Conservation (phyloP, 495 filamentous ascomycete genomes). For the Tuber aestivum region DNA sequence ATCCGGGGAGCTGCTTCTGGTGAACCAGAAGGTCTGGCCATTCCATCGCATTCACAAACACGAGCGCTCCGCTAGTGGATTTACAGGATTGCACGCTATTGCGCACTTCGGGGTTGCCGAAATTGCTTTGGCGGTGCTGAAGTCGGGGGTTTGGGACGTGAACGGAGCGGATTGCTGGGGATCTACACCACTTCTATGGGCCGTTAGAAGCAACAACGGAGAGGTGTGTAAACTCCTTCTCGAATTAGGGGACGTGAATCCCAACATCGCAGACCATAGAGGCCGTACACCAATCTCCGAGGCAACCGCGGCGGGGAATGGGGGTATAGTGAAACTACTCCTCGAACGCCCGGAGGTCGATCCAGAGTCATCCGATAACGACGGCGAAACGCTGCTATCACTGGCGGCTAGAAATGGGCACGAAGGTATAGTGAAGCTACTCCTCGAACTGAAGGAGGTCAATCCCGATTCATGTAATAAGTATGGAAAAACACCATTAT, state of each 20-base stretch:
- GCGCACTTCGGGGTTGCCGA: neutral
- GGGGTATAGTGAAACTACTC: slow-evolving; percentile 6
- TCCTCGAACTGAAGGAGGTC: too few species aligned
- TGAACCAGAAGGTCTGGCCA: too few species aligned
- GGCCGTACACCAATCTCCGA: slow-evolving; percentile 43
- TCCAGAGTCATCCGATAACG: neutral
- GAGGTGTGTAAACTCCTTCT: neutral
- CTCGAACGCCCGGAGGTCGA: neutral
- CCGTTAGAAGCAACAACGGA: neutral
- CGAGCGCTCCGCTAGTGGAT: neutral
- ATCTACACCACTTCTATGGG: neutral
- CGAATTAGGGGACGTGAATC: neutral
- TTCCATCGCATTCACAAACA: too few species aligned
- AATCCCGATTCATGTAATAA: too few species aligned
- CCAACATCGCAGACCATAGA: neutral
- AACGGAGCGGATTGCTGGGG: neutral
- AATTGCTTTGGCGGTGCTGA: neutral
- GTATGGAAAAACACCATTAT: too few species aligned
- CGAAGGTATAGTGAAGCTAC: too few species aligned
- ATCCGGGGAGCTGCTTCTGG: neutral
- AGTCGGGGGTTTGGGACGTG: neutral
- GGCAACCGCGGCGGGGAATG: slow-evolving; percentile 40
- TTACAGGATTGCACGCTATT: neutral
- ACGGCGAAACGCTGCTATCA: too few species aligned
- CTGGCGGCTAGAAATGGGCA: too few species aligned